Base-by-base conservation (phyloP, 176 grass and related monocot species). In the Triticum turgidum region DNA sequence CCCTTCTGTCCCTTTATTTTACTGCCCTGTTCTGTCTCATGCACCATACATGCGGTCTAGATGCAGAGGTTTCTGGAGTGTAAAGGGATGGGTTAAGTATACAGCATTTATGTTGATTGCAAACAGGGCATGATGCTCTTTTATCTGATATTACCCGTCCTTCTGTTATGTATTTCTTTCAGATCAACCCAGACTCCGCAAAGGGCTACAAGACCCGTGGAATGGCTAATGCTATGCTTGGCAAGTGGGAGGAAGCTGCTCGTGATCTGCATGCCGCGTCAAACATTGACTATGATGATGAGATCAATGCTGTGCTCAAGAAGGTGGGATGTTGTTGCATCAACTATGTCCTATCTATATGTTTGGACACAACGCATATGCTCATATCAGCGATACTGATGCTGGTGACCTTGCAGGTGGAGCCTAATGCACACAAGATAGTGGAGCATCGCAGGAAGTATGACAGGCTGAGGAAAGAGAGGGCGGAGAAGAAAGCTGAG, bases 381-480 rank as follows among this genome's bases (percentile, higher is more conserved):
- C 51, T 76, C 17, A 69, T 67, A 3, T 41, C 34, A 58, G 22
- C 7, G 38, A 58, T 58, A 6, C 54, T 82, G 32, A 47, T 69
- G 65, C 39, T 5, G 58, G 45, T 56, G 29, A 34, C 62, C 21
- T 78, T 96, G 68, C 66, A 98, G 96, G 93, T 98, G 64, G 92
- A 98, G 86, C 96, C 96, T 66, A 98, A 98, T 94, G 93, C 88
- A 49, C 96, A 98, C 79, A 98, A 96, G 80, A 96, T 98, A 75
- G 52, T 95, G 82, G 96, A 98, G 73, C 93, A 98, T 78, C 90
- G 82, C 67, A 94, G 91, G 77, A 98, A 98, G 82, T 98, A 98
- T 83, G 96, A 98, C 5, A 87, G 93, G 41, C 84, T 94, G 79
- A 83, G 84, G 10, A 98, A 98, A 88, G 96, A 98, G 72, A 89